These are phyloP conservation scores for Didymella pinodella DNA, from an alignment of 2,329 filamentous ascomycete genomes.

Conservation along the genomic window DNA sequence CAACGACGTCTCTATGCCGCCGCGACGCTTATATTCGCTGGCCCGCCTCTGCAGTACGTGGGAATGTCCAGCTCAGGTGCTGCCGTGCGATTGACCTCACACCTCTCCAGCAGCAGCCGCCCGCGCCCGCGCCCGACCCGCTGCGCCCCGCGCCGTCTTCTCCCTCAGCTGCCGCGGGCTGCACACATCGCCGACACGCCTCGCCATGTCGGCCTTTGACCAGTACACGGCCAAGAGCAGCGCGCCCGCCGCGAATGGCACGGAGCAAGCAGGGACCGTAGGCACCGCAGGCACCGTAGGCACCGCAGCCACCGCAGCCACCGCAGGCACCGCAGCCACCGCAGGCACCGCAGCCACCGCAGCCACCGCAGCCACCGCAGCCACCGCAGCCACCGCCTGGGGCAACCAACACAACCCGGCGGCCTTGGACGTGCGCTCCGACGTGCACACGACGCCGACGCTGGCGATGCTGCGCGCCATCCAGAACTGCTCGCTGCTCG, in stretches of 20 bases:
- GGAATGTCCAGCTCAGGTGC: slow-evolving; percentile 21
- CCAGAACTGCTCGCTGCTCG: slow-evolving; percentile 74
- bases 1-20: slow-evolving; percentile 35
- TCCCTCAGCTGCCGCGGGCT: slow-evolving; percentile 20
- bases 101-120: slow-evolving; percentile 26
- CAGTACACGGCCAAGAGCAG: slow-evolving; percentile 44
- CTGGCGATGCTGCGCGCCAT: slow-evolving; percentile 83
- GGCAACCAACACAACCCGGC: slow-evolving; percentile 59
- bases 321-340: too few relatives aligned
- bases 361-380: too few relatives aligned
- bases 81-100: slow-evolving; percentile 40
- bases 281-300: too few relatives aligned
- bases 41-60: slow-evolving; percentile 43
- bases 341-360: too few relatives aligned
- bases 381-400: slow-evolving; percentile 46
- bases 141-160: slow-evolving; percentile 16
- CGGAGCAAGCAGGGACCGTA: slow-evolving; percentile 32
- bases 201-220: slow-evolving; percentile 44
- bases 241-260: slow-evolving; percentile 22
- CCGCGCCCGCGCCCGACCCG: background rate
- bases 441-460: slow-evolving; percentile 50
- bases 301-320: too few relatives aligned
- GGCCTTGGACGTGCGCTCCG: slow-evolving; percentile 64
- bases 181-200: slow-evolving; percentile 26
- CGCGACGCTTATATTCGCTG: slow-evolving; percentile 27